These are phyloP conservation scores for Ceratocystis lukuohia DNA, from an alignment of 2,329 filamentous ascomycete species.

Conservation along the genomic window DNA sequence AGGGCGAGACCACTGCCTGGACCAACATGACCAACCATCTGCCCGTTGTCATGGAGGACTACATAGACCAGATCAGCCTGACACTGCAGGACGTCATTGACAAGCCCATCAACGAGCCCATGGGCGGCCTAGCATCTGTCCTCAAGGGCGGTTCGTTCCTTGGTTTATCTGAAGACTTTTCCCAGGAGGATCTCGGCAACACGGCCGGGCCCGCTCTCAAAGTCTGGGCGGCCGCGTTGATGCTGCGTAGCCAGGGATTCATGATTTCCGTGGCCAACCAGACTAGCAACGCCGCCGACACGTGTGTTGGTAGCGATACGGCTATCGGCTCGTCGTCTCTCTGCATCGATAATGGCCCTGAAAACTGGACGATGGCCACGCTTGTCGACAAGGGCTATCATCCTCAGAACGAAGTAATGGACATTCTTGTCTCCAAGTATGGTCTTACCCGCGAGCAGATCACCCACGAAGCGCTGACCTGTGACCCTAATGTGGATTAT, in stretches of 20 bases:
- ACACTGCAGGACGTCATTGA: slow-evolving; percentile 18
- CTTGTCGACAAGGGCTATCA: slow-evolving; percentile 14
- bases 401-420: slow-evolving; percentile 14
- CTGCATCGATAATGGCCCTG: slow-evolving; percentile 11
- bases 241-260: slow-evolving; percentile 17
- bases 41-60: slow-evolving; percentile 13
- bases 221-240: slow-evolving; percentile 14
- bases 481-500: slow-evolving; percentile 12
- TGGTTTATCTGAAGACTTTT: slow-evolving; percentile 18
- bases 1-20: slow-evolving; percentile 5
- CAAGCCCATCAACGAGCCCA: slow-evolving; percentile 14
- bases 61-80: slow-evolving; percentile 12
- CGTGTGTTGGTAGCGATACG: slow-evolving; percentile 4
- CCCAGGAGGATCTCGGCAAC: slow-evolving; percentile 18
- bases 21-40: slow-evolving; percentile 7
- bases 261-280: slow-evolving; percentile 14
- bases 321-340: slow-evolving; percentile 11
- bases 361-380: slow-evolving; percentile 9
- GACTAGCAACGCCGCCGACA: slow-evolving; percentile 3
- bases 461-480: slow-evolving; percentile 9
- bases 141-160: slow-evolving; percentile 19
- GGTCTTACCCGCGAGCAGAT: slow-evolving; percentile 15
- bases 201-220: slow-evolving; percentile 12
- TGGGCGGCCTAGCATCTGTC: slow-evolving; percentile 16
- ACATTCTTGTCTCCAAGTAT: slow-evolving; percentile 19